Evolutionary conservation across 2,329 filamentous ascomycete species (phyloP), one percentile per base, ranked within the genome.

Genomic region (Spiromastix sp.): DNA sequence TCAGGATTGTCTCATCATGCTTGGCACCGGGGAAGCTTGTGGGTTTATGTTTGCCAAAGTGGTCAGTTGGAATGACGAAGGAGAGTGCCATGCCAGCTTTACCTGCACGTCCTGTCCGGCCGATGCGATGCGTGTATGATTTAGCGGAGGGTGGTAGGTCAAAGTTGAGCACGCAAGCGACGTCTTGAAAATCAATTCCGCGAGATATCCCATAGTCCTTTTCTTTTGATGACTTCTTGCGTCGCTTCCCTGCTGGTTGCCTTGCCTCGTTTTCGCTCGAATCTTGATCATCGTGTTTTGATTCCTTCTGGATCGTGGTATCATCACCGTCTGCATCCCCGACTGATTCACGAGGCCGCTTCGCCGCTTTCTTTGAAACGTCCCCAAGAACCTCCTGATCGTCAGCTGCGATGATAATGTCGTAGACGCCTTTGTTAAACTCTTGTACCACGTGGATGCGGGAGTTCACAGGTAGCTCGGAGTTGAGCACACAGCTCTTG

Each of bases 41-140:
- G 1, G 87, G 80, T 51, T 85, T 84, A 64, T 96, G 89, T 59
- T 94, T 94, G 47, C 83, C 77, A 60, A 81, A 94, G 30, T 80
- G 72, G 0, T 85, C 78, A 33, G 77, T 71, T 6, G 91, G 89
- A 3, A 98, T 73, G 34, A 93, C 83, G 57, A 98, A 95, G 7
- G 86, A 94, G n/a, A 98, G 71, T 0, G 91, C 86, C 73, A 94
- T 96, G 40, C 91, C 91, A 1, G 82, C 79, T 54, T 93, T 85
- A 8, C 87, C 89, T 2, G 87, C 91, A 42, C 91, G 77, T 2
- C 85, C 91, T 4, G 91, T 98, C 20, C 91, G 79, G 20, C 91
- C 91, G 50, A 98, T 93, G 36, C 91, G 80, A 61, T 98, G 91
- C n/a, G 84, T 93, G 60, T 98, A 98, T 6, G 85, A 93, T 55